Percentiles rank a stretch among this genome's conserved stretches.
These are phyloP conservation scores for Takashimella tepidaria DNA, from an alignment of 1,284 basidiomycete species.

Conservation along the genomic window DNA sequence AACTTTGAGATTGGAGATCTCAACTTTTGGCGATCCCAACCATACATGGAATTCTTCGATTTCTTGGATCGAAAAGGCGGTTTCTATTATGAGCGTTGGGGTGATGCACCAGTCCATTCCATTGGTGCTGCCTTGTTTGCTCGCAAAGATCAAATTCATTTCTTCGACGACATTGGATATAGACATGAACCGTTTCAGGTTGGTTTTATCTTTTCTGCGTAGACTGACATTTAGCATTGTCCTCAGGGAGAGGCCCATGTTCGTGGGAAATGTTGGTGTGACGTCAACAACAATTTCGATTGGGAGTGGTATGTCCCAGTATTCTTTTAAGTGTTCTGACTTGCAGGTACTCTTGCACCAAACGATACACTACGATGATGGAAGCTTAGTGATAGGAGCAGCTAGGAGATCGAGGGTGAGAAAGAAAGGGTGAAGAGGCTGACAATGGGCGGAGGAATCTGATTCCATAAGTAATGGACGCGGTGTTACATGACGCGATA, in stretches of 20 bases:
- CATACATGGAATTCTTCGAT: constrained; percentile 72
- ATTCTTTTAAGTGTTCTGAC: not conserved
- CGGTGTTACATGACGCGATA: no score
- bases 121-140: constrained; percentile 72
- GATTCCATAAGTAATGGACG: no score
- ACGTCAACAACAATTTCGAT: constrained; percentile 46
- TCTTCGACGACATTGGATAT: constrained; percentile 56
- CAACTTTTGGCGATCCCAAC: constrained; percentile 72
- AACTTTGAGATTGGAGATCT: constrained; percentile 75
- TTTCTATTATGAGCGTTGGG: constrained; percentile 71
- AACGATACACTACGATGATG: constrained; percentile 5
- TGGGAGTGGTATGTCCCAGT: constrained; percentile 39
- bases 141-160: constrained; percentile 64
- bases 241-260: constrained; percentile 46
- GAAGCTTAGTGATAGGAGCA: not conserved
- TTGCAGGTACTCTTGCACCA: constrained; percentile 39
- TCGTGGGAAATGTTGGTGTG: constrained; percentile 45
- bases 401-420: no score
- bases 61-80: constrained; percentile 71
- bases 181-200: constrained; percentile 47
- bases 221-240: constrained; percentile 39
- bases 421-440: no score
- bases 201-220: constrained; percentile 8
- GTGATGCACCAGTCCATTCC: constrained; percentile 80
- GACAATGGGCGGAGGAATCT: no score